Conservation (phyloP, 768 basidiomycete species). For the Trametes cubensis region DNA sequence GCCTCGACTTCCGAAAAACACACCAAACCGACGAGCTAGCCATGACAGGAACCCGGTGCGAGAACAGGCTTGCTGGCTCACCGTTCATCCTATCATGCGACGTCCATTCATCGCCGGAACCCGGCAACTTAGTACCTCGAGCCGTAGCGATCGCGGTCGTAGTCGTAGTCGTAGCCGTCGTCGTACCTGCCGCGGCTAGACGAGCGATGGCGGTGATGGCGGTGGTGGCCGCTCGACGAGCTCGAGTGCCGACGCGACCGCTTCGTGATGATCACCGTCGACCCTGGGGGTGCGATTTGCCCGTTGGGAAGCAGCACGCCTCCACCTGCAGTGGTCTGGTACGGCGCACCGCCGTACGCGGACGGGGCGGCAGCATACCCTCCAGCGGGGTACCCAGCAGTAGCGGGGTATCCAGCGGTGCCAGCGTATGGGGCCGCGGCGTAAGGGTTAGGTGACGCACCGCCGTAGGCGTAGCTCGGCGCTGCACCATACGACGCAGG, state of each 20-base stretch:
- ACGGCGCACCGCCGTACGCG: conserved; percentile 6
- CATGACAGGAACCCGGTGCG: too few relatives aligned
- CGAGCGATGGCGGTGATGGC: conserved; percentile 22
- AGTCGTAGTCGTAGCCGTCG: conserved; percentile 9
- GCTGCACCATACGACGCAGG: conserved; percentile 11
- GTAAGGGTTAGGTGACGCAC: conserved; percentile 20
- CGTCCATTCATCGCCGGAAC: too few relatives aligned
- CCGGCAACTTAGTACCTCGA: conserved; percentile 4
- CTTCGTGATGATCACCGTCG: conserved; percentile 29
- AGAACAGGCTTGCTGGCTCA: too few relatives aligned
- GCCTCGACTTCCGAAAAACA: too few relatives aligned
- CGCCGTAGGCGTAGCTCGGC: conserved; percentile 14
- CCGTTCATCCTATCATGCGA: too few relatives aligned
- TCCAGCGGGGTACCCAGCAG: conserved; percentile 1
- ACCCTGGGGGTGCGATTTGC: conserved; percentile 21
- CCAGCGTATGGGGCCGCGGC: not conserved
- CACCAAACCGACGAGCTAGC: too few relatives aligned
- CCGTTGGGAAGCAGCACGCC: conserved; percentile 19
- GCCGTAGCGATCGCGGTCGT: conserved; percentile 10
- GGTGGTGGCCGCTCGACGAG: conserved; percentile 18
- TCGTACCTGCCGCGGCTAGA: conserved; percentile 9
- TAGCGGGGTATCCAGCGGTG: not conserved
- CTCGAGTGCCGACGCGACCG: conserved; percentile 22
- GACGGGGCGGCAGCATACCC: not conserved
- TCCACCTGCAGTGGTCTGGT: not conserved